These are phyloP conservation scores for Chytriomyces hyalinus DNA, from an alignment of 192 early-diverging fungal genomes.

Conservation along the genomic window DNA sequence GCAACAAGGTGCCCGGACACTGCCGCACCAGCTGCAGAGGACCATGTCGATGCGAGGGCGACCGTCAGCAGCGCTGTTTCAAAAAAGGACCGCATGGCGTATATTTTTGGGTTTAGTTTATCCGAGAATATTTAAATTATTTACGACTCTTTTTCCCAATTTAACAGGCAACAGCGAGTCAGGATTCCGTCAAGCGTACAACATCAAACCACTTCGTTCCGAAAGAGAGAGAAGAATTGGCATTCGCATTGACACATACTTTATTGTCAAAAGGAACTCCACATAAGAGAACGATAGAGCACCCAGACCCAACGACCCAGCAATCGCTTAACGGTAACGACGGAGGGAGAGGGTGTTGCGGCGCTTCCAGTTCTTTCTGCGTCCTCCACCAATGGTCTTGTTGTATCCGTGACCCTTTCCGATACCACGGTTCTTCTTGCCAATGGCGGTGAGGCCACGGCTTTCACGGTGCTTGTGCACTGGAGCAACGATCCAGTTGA, in stretches of 20 bases:
- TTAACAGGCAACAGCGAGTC: background rate
- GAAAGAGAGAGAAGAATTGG: too few relatives aligned
- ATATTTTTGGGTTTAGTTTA: too few relatives aligned
- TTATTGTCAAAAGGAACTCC: background rate
- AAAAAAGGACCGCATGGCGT: too few relatives aligned
- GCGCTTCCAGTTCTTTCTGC: constrained; percentile 89
- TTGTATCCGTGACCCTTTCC: constrained; percentile 96
- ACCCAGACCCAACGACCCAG: background rate
- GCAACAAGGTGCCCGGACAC: constrained; percentile 18
- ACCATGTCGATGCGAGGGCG: too few relatives aligned
- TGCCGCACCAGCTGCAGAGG: background rate
- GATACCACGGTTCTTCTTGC: constrained; percentile 96
- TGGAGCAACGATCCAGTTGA: constrained; percentile 98
- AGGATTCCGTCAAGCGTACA: background rate
- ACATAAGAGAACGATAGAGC: background rate
- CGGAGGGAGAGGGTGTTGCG: constrained; percentile 95
- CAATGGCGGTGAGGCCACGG: constrained; percentile 95
- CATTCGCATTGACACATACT: too few relatives aligned
- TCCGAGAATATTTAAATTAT: too few relatives aligned
- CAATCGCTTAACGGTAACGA: constrained; percentile 83
- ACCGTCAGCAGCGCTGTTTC: too few relatives aligned
- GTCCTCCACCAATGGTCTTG: constrained; percentile 95
- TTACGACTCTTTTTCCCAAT: too few relatives aligned
- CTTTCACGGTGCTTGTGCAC: constrained; percentile 99
- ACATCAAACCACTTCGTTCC: background rate